Evolutionary conservation across 768 basidiomycete genomes (phyloP).

Genomic region (Multifurca ochricompacta): DNA sequence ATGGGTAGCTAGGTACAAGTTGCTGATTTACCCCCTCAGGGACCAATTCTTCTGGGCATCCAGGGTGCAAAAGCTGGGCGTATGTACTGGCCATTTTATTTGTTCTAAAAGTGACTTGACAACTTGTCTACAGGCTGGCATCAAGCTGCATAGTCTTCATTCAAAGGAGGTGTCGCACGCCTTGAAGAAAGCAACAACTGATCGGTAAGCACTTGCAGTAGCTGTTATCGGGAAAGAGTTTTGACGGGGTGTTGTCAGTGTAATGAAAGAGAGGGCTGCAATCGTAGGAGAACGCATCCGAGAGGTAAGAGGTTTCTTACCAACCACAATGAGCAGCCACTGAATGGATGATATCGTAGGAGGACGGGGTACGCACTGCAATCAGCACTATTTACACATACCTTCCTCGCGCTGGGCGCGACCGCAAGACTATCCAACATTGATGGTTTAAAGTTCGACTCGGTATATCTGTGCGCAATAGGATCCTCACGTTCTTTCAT

Average conservation of each 20-base stretch:
- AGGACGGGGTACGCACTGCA: slow-evolving; percentile 52
- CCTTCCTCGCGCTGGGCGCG: slow-evolving; percentile 32
- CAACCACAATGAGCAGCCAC: background rate
- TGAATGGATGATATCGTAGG: slow-evolving; percentile 28
- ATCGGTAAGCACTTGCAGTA: slow-evolving; percentile 31
- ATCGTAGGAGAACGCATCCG: slow-evolving; percentile 38
- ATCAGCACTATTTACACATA: slow-evolving; percentile 50
- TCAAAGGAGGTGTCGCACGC: slow-evolving; percentile 44
- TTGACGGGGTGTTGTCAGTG: slow-evolving; percentile 25
- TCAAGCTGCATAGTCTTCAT: slow-evolving; percentile 42
- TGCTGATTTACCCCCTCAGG: slow-evolving; percentile 19
- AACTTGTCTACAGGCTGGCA: slow-evolving; percentile 34
- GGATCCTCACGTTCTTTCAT: background rate
- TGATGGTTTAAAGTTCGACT: background rate
- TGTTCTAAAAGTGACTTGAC: background rate
- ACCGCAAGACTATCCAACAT: slow-evolving; percentile 19
- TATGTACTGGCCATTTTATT: slow-evolving; percentile 25
- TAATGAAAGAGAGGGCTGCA: slow-evolving; percentile 56
- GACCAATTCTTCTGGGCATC: slow-evolving; percentile 62
- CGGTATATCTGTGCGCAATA: background rate
- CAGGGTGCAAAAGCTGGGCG: slow-evolving; percentile 53
- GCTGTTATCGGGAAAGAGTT: background rate
- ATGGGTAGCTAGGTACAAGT: too few relatives aligned
- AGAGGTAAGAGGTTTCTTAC: slow-evolving; percentile 23
- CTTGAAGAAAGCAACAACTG: slow-evolving; percentile 48